phyloP scores from a whole-genome alignment of 2,329 filamentous ascomycete species.

The Colletotrichum lindemuthianum region DNA sequence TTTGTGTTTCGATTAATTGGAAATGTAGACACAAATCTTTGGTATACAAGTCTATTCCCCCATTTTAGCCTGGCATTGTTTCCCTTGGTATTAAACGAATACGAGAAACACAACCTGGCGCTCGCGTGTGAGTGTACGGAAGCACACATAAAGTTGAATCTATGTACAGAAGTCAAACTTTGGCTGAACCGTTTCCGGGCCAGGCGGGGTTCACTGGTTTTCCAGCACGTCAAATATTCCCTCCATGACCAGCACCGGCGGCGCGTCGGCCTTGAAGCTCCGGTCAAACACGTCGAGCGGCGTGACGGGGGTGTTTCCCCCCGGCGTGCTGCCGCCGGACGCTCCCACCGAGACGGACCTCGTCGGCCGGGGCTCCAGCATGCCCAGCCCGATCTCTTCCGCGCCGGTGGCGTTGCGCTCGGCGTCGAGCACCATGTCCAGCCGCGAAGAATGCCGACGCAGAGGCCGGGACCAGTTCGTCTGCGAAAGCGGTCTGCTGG shows the following conservation, averaged over 20 bases:
- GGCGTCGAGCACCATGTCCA: slow-evolving; percentile 29
- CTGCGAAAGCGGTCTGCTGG: not conserved
- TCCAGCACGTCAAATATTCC: slow-evolving; percentile 33
- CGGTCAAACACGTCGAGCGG: slow-evolving; percentile 12
- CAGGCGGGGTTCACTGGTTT: slow-evolving; percentile 6
- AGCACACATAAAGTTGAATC: not conserved
- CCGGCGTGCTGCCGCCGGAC: not conserved
- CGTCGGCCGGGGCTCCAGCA: slow-evolving; percentile 26
- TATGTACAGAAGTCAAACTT: slow-evolving; percentile 3
- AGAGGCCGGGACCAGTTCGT: slow-evolving; percentile 13
- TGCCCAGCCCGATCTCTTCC: slow-evolving; percentile 24
- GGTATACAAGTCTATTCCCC: too few species aligned
- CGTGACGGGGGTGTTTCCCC: not conserved
- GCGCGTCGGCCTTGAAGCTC: slow-evolving; percentile 8
- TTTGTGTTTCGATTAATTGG: too few species aligned
- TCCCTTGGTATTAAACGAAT: slow-evolving; percentile 6
- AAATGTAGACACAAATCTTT: too few species aligned
- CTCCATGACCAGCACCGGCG: slow-evolving; percentile 20
- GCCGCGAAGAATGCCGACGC: slow-evolving; percentile 14
- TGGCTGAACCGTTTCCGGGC: not conserved
- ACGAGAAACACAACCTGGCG: slow-evolving; percentile 8
- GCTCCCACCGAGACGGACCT: slow-evolving; percentile 12
- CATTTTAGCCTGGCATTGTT: too few species aligned
- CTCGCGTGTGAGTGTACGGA: not conserved
- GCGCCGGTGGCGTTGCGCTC: slow-evolving; percentile 25